phyloP scores from a whole-genome alignment of 768 basidiomycete genomes.

The Paxillus ammoniavirescens region DNA sequence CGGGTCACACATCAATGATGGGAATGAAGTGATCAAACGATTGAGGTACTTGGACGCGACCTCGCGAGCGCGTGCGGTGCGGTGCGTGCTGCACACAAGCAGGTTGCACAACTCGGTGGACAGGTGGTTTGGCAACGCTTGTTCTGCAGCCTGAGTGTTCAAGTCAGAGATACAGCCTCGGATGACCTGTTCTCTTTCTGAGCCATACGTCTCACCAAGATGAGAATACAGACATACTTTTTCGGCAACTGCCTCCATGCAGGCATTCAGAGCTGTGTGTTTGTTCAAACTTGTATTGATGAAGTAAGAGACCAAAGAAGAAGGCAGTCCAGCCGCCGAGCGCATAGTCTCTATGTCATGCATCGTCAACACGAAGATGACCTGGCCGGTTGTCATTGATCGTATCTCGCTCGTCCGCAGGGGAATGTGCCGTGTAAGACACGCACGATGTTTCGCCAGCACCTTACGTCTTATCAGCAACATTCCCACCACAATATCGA shows the following conservation, averaged over 20 bases:
- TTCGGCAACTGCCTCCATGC: conserved; percentile 86
- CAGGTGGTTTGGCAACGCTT: conserved; percentile 67
- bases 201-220: not conserved
- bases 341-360: conserved; percentile 89
- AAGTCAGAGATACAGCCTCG: conserved; percentile 70
- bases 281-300: conserved; percentile 82
- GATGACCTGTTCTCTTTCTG: conserved; percentile 59
- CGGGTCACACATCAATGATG: conserved; percentile 90
- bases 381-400: conserved; percentile 74
- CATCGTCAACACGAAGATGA: conserved; percentile 81
- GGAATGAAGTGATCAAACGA: conserved; percentile 85
- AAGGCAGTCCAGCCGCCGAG: conserved; percentile 73
- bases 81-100: conserved; percentile 77
- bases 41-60: conserved; percentile 83
- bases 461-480: conserved; percentile 45
- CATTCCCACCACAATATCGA: not conserved
- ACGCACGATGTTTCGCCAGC: conserved; percentile 61
- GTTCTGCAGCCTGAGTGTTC: conserved; percentile 72
- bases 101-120: conserved; percentile 74
- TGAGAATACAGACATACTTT: conserved; percentile 48
- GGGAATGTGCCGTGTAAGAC: conserved; percentile 65
- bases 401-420: conserved; percentile 68
- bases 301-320: conserved; percentile 84
- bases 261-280: conserved; percentile 60
- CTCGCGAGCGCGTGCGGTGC: conserved; percentile 77